A percentile compares a stretch with the other conserved stretches of the same genome.
These are phyloP conservation scores for Solidago caesia DNA, from an alignment of 129 eudicot genomes.

Conservation along the genomic window DNA sequence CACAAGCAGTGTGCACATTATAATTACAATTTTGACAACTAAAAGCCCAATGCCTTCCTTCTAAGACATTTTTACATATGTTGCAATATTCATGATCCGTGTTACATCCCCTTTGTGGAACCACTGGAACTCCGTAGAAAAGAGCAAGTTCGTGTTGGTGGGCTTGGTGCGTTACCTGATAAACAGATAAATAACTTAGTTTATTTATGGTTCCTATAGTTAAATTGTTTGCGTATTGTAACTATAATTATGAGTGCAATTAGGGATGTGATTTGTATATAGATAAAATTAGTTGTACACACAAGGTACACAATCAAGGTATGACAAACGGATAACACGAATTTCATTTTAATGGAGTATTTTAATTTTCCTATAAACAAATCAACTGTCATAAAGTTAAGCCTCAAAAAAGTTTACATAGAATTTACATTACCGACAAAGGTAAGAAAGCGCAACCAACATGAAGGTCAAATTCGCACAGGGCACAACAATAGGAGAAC, in stretches of 20 bases:
- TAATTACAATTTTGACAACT: conserved; percentile 53
- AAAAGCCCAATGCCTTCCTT: conserved; percentile 43
- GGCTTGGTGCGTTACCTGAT: conserved; percentile 32
- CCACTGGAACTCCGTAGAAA: conserved; percentile 24
- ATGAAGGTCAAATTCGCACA: conserved; percentile 67
- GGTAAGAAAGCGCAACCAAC: conserved; percentile 65
- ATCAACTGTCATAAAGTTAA: too few relatives aligned
- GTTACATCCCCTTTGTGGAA: conserved; percentile 14
- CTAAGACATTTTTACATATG: conserved; percentile 42
- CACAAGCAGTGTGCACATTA: conserved; percentile 55
- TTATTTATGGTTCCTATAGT: neutral
- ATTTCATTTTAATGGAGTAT: too few relatives aligned
- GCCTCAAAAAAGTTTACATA: too few relatives aligned
- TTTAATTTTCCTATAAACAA: too few relatives aligned
- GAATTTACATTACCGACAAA: conserved; percentile 22
- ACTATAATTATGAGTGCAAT: too few relatives aligned
- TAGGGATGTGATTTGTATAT: too few relatives aligned
- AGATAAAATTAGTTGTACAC: too few relatives aligned
- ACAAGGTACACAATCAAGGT: too few relatives aligned
- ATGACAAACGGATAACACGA: too few relatives aligned
- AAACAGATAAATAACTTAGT: neutral
- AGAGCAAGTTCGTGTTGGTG: conserved; percentile 54
- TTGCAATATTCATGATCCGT: conserved; percentile 36
- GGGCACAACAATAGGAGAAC: conserved; percentile 56
- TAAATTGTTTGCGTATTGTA: neutral